phyloP scores from a whole-genome alignment of 2,329 filamentous ascomycete genomes.

The Epichloe glyceriae region DNA sequence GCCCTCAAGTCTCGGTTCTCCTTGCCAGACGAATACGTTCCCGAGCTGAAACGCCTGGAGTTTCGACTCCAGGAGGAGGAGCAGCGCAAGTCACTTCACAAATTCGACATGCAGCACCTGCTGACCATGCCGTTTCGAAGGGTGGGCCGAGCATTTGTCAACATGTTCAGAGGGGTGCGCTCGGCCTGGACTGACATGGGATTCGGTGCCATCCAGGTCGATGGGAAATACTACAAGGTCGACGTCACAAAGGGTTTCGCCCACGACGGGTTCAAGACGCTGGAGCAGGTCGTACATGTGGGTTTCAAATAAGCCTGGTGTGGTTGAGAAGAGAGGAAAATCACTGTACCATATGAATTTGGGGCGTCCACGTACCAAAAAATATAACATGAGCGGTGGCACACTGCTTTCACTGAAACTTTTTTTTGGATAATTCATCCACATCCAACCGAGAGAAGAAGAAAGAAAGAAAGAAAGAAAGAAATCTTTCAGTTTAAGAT shows the following conservation, averaged over 20 bases:
- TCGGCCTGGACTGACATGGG: constrained; percentile 44
- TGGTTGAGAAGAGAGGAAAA: not conserved
- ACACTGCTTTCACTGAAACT: no score
- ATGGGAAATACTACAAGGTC: constrained; percentile 39
- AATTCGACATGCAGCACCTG: constrained; percentile 42
- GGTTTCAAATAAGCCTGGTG: not conserved
- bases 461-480: no score
- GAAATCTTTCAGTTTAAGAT: no score
- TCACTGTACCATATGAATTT: not conserved
- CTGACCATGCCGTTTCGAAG: constrained; percentile 46
- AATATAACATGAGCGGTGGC: not conserved
- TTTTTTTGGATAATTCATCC: no score
- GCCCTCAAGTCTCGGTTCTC: constrained; percentile 25
- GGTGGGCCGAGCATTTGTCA: constrained; percentile 26
- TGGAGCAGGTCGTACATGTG: constrained; percentile 38
- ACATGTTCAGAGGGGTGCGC: constrained; percentile 31
- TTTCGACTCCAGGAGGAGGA: constrained; percentile 23
- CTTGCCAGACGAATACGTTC: constrained; percentile 24
- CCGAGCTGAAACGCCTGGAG: constrained; percentile 19
- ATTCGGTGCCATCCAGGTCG: constrained; percentile 36
- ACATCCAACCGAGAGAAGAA: no score
- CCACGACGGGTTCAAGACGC: constrained; percentile 42
- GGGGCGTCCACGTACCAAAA: not conserved
- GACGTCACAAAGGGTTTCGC: constrained; percentile 45
- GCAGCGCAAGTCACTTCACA: constrained; percentile 24